phyloP scores from a whole-genome alignment of 2,329 filamentous ascomycete genomes.

The Cladophialophora carrionii region DNA sequence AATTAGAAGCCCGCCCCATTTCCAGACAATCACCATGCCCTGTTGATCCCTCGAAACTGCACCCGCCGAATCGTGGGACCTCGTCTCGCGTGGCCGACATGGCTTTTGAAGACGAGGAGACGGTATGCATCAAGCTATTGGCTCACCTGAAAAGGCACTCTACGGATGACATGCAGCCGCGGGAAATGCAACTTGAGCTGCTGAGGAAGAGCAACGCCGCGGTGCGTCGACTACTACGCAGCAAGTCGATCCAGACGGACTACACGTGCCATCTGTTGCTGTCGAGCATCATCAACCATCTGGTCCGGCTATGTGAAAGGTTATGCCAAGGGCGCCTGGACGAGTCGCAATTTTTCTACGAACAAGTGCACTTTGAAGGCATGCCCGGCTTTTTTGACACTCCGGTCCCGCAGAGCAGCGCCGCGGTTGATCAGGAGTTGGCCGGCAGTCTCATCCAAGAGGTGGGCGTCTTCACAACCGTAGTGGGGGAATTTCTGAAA shows the following conservation, averaged over 20 bases:
- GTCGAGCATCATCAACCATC: slow-evolving; percentile 35
- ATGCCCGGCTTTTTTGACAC: slow-evolving; percentile 26
- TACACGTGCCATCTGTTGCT: slow-evolving; percentile 38
- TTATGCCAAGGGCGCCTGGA: slow-evolving; percentile 26
- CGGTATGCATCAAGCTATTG: slow-evolving; percentile 37
- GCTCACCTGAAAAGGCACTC: slow-evolving; percentile 36
- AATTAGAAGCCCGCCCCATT: slow-evolving; percentile 28
- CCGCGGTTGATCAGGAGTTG: slow-evolving; percentile 15
- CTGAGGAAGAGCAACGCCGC: slow-evolving; percentile 36
- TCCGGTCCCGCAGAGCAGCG: slow-evolving; percentile 6
- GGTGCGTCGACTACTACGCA: slow-evolving; percentile 32
- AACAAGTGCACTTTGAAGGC: slow-evolving; percentile 30
- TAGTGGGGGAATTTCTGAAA: slow-evolving; percentile 35
- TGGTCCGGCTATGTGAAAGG: slow-evolving; percentile 33
- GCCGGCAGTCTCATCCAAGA: slow-evolving; percentile 23
- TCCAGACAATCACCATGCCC: slow-evolving; percentile 24
- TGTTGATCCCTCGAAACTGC: slow-evolving; percentile 20
- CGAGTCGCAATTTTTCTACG: slow-evolving; percentile 30
- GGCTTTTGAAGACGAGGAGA: slow-evolving; percentile 35
- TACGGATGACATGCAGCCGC: slow-evolving; percentile 21
- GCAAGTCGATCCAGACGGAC: slow-evolving; percentile 32
- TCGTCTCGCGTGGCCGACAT: slow-evolving; percentile 6
- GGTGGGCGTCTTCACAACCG: slow-evolving; percentile 25
- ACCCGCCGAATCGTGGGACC: slow-evolving; percentile 11
- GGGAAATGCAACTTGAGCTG: slow-evolving; percentile 31